Conservation (phyloP, 345 rosid species). For the Pseudoturritis turrita region DNA sequence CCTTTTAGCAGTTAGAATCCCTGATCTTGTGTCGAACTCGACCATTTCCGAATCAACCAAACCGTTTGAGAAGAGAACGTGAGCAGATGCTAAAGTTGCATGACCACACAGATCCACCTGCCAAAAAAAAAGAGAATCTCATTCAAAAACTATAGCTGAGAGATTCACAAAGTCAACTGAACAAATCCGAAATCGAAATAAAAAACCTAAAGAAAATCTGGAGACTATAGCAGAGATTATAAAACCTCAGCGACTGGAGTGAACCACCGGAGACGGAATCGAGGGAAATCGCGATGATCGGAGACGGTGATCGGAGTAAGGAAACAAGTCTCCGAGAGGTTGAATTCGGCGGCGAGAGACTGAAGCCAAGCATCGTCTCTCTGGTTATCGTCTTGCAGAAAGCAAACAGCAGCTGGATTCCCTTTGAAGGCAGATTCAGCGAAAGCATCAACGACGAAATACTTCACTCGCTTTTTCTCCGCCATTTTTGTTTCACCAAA, state of each 20-base stretch:
- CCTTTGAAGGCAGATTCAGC: conserved; percentile 69
- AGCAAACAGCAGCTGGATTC: conserved; percentile 81
- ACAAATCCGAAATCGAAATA: neutral
- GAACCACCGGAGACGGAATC: conserved; percentile 68
- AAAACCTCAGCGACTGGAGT: conserved; percentile 44
- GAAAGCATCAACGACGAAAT: conserved; percentile 71
- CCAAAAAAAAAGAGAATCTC: neutral
- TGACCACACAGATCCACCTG: conserved; percentile 79
- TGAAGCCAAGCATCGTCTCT: conserved; percentile 70
- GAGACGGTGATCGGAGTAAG: conserved; percentile 30
- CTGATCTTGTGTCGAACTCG: conserved; percentile 64
- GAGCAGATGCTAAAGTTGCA: conserved; percentile 83
- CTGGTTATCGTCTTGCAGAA: conserved; percentile 57
- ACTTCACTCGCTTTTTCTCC: conserved; percentile 39
- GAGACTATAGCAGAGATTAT: neutral
- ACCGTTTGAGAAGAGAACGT: conserved; percentile 46
- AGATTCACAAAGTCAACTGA: conserved; percentile 1
- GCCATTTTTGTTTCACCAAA: conserved; percentile 25
- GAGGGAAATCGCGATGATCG: conserved; percentile 22
- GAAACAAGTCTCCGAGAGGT: conserved; percentile 46
- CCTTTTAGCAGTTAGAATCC: conserved; percentile 62
- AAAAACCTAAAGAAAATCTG: neutral
- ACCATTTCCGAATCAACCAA: conserved; percentile 45
- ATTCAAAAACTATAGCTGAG: neutral
- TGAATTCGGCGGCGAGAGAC: conserved; percentile 56